Percentiles rank a stretch among this genome's conserved stretches.
Conservation (phyloP, 805 yeast species). For the Saturnispora galanensis region DNA sequence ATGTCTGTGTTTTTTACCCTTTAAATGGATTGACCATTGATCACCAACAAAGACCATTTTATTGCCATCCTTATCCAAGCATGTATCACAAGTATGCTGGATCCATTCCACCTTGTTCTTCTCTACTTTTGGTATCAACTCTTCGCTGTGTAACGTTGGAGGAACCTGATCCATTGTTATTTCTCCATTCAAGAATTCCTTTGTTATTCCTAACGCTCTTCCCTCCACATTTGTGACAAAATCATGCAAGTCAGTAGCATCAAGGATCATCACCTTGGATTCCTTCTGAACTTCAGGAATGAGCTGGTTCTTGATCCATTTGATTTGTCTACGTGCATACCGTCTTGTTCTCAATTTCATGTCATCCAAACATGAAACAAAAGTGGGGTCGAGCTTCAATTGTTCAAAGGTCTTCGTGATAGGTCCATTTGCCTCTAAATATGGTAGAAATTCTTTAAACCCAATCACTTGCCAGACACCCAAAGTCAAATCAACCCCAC, state of each 20-base stretch:
- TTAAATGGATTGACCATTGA: conserved; percentile 58
- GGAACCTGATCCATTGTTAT: conserved; percentile 14
- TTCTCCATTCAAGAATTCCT: conserved; percentile 17
- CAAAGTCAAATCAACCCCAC: conserved; percentile 36
- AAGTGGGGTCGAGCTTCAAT: conserved; percentile 14
- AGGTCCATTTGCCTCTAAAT: conserved; percentile 17
- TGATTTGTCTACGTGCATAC: conserved; percentile 80
- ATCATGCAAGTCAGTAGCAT: conserved; percentile 58
- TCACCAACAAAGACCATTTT: conserved; percentile 64
- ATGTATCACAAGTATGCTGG: conserved; percentile 57
- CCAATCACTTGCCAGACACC: conserved; percentile 96
- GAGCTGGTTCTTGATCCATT: conserved; percentile 76
- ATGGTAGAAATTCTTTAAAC: conserved; percentile 79
- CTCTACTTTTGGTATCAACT: conserved; percentile 4
- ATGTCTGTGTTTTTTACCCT: conserved; percentile 60
- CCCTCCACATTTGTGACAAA: conserved; percentile 53
- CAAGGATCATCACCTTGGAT: conserved; percentile 56
- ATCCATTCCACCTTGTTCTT: conserved; percentile 37
- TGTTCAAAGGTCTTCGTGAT: conserved; percentile 1
- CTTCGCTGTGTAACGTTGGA: conserved; percentile 9
- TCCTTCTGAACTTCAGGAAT: conserved; percentile 50
- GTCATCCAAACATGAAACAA: conserved; percentile 43
- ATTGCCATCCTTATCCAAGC: conserved; percentile 41
- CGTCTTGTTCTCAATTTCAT: conserved; percentile 83
- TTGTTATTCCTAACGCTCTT: conserved; percentile 45